phyloP scores from a whole-genome alignment of 1,139 yeast genomes.

The Yamadazyma sp. region DNA sequence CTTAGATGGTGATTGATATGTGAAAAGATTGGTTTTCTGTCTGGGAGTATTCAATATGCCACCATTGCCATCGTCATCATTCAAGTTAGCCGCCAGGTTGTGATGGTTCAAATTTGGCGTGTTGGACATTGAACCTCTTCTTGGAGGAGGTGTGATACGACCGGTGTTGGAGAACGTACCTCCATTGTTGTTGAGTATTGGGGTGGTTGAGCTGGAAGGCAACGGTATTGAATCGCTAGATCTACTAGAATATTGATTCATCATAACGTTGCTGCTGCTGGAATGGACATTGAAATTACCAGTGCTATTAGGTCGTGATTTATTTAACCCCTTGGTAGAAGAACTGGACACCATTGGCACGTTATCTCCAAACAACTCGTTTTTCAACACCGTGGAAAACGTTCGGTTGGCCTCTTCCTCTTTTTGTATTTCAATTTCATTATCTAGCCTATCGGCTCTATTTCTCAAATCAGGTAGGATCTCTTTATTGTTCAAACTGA shows the following conservation, averaged over 20 bases:
- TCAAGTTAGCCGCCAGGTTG: slow-evolving; percentile 4
- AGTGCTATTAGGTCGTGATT: slow-evolving; percentile 23
- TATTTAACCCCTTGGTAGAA: slow-evolving; percentile 6
- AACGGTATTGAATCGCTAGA: slow-evolving; percentile 15
- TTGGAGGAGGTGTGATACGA: slow-evolving; percentile 26
- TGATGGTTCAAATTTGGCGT: slow-evolving; percentile 8
- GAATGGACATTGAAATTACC: slow-evolving; percentile 16
- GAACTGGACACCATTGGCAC: slow-evolving; percentile 52
- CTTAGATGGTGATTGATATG: slow-evolving; percentile 69
- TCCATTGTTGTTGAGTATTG: slow-evolving; percentile 4
- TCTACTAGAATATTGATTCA: slow-evolving; percentile 13
- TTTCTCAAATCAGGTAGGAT: slow-evolving; percentile 37
- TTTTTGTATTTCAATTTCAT: slow-evolving; percentile 65
- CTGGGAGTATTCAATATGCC: slow-evolving; percentile 51
- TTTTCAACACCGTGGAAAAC: slow-evolving; percentile 79
- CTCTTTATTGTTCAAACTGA: slow-evolving; percentile 58
- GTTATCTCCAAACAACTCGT: slow-evolving; percentile 89
- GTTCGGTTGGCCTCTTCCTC: slow-evolving; percentile 86
- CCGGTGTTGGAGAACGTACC: slow-evolving; percentile 11
- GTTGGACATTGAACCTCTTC: slow-evolving; percentile 16
- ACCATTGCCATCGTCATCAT: slow-evolving; percentile 12
- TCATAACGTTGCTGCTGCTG: slow-evolving; percentile 5
- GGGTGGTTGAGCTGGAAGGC: slow-evolving; percentile 5
- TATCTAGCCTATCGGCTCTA: slow-evolving; percentile 32
- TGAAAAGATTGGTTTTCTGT: slow-evolving; percentile 56